These are phyloP conservation scores for barrel medic (Medicago truncatula) DNA, from an alignment of 306 rosid genomes.

Conservation along the genomic window MtrunA17r5.0-ANR NC_053045.1:45355501-45356000, in stretches of 20 bases:
- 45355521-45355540: constrained; percentile 42
- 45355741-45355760: constrained; percentile 52
- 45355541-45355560: constrained; percentile 2
- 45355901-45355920: not conserved
- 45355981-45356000: constrained; percentile 70
- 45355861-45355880: not conserved
- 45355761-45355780: constrained; percentile 64
- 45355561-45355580: constrained; percentile 24
- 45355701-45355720: constrained; percentile 52
- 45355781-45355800: constrained; percentile 59
- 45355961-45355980: constrained; percentile 47
- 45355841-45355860: not conserved
- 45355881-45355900: not conserved
- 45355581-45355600: not conserved
- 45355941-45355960: not conserved
- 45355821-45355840: not conserved
- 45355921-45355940: not conserved
- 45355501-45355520: constrained; percentile 31
- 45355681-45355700: constrained; percentile 28
- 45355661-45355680: constrained; percentile 43
- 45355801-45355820: constrained; percentile 14
- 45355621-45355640: not conserved
- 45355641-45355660: constrained; percentile 24
- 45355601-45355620: constrained; percentile 2
- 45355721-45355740: constrained; percentile 46